These are phyloP conservation scores for Purpureocillium lavendulum DNA, from an alignment of 2,329 filamentous ascomycete species.

Conservation along the genomic window DNA sequence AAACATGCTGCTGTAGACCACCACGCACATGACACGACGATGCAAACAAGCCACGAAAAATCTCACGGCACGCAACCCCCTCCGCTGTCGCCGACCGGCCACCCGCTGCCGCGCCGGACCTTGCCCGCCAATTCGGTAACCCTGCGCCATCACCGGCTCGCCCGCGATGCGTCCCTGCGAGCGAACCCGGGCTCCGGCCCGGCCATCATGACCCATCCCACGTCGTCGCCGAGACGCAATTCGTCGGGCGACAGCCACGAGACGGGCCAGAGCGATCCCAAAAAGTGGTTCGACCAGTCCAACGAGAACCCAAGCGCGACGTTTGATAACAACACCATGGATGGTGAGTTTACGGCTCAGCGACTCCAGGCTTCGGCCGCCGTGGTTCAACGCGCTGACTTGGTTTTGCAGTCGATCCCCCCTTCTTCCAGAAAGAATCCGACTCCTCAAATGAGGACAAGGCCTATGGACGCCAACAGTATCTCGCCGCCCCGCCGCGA, in stretches of 20 bases:
- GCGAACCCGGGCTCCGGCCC: conserved; percentile 16
- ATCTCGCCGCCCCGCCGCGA: conserved; percentile 16
- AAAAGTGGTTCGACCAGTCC: conserved; percentile 45
- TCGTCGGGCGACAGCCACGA: conserved; percentile 42
- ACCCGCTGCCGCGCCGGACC: conserved; percentile 34
- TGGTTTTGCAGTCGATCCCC: conserved; percentile 39
- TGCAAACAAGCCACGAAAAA: conserved; percentile 18
- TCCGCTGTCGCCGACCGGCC: conserved; percentile 20
- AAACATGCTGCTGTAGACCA: conserved; percentile 3
- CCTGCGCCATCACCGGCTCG: conserved; percentile 34
- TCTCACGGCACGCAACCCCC: conserved; percentile 16
- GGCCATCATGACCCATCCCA: conserved; percentile 8
- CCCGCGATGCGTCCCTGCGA: conserved; percentile 30
- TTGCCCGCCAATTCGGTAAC: conserved; percentile 39
- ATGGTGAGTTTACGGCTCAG: too few species aligned
- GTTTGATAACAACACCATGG: conserved; percentile 36
- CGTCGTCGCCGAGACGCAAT: conserved; percentile 21
- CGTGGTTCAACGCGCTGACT: too few species aligned
- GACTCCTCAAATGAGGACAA: conserved; percentile 43
- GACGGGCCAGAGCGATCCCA: conserved; percentile 40
- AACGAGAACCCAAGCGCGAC: conserved; percentile 39
- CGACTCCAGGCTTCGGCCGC: too few species aligned
- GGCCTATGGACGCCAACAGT: conserved; percentile 12
- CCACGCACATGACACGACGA: conserved; percentile 11
- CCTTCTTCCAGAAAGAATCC: conserved; percentile 45